Conservation (phyloP, 495 filamentous ascomycete genomes). For the Aspergillus diversus region DNA sequence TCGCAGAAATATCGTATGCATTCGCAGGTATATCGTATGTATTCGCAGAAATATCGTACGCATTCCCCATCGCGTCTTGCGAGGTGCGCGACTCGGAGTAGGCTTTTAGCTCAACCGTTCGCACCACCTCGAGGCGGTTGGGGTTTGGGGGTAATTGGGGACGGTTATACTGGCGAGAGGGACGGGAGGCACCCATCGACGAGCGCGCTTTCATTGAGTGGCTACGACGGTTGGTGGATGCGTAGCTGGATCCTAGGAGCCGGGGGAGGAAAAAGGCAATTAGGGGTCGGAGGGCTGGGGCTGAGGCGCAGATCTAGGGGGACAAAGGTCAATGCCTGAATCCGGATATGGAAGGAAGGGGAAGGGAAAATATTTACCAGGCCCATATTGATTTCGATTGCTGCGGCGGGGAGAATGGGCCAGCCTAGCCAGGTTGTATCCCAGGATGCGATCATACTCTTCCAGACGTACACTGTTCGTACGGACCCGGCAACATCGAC, state of each 20-base stretch:
- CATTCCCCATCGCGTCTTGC: not conserved
- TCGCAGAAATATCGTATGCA: conserved; percentile 9
- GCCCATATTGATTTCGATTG: conserved; percentile 62
- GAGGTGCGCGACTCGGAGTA: conserved; percentile 3
- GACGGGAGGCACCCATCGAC: conserved; percentile 25
- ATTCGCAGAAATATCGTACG: conserved; percentile 12
- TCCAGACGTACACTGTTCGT: conserved; percentile 57
- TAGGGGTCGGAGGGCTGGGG: conserved; percentile 58
- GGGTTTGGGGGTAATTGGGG: conserved; percentile 1
- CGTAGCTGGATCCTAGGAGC: conserved; percentile 37
- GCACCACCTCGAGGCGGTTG: conserved; percentile 26
- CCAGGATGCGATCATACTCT: conserved; percentile 50
- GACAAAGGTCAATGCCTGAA: no score
- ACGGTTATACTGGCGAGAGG: conserved; percentile 11
- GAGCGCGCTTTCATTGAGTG: conserved; percentile 32
- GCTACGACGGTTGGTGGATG: conserved; percentile 24
- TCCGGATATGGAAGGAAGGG: not conserved
- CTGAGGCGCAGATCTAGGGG: conserved; percentile 58
- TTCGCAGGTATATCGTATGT: no score
- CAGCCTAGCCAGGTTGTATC: conserved; percentile 60
- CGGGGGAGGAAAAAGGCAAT: conserved; percentile 48
- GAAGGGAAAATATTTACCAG: conserved; percentile 48
- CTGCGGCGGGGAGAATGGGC: conserved; percentile 54
- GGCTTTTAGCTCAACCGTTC: conserved; percentile 22
- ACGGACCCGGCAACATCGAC: conserved; percentile 61